Base-by-base conservation (phyloP, 108 stramenopile species). In the Discostella stelligeroides region DNA sequence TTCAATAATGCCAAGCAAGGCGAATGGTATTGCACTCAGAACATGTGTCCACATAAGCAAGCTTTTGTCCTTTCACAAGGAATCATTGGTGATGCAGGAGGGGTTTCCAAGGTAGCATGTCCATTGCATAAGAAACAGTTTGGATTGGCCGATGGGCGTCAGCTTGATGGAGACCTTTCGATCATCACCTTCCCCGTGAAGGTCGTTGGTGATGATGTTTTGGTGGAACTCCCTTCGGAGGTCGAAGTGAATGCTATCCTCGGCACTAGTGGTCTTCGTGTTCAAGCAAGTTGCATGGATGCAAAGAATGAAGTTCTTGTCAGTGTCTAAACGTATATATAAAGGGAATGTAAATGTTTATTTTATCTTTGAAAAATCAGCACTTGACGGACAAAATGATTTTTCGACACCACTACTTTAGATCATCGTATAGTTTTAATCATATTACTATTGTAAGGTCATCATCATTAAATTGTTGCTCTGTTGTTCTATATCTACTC, bases 41-140 rank as follows among this genome's bases (percentile, higher is more conserved):
- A 97, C 63, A 95, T 97, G 91, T 95, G 96, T 66, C 94, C 94
- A 8, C 94, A 95, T 84, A 92, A 91, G 63, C 92, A 95, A 73
- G 94, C 96, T 0, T 94, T 97, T 70, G 96, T 97, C 7, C 76
- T 97, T 24, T 94, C 96, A 14, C 92, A 94, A 66, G 96, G 96
- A 47, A 89, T 97, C 47, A 86, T 93, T 24, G 94, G 94, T 15
- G 92, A 89, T 54, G 85, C 71, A 18, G 68, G 59, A 27, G 91
- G 87, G 18, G 68, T 69, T 25, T 79, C 94, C 30, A 95, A 97
- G 85, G 95, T 96, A 37, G 96, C 96, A 50, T 97, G 96, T 67
- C 96, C 96, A 2, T 66, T 97, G 42, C 96, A 97, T 86, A 97
- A 97, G 90, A 97, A 97, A 66, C 80, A 83, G 54, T 97, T 95